Base-by-base conservation (phyloP, 164 flowering plant genomes). In the Nymphaea colorata region DNA sequence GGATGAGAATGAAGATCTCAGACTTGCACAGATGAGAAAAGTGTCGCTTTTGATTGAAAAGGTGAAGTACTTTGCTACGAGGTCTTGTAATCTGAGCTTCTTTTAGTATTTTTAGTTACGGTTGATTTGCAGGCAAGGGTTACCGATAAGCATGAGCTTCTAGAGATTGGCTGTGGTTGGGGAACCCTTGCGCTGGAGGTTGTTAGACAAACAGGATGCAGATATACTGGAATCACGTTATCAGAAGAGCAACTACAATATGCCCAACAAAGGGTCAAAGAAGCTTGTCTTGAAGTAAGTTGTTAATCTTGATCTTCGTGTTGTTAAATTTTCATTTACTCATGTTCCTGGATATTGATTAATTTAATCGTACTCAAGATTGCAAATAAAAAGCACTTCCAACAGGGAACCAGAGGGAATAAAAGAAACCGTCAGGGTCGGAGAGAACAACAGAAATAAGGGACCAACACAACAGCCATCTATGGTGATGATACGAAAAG, bases 161-260 rank as follows among this genome's bases (percentile, higher is more conserved):
- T 94, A 65, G 98, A 94, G 77, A 91, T 91, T 71, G 97, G 97
- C 4, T 87, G 86, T 73, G 95, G 98, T 47, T 91, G 98, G 98
- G 98, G 96, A 71, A 89, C 80, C 74, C 75, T 94, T 61, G 97
- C 98, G 57, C 83, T 91, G 55, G 97, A 94, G 78, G 85, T 89
- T 53, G 98, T 94, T 18, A 89, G 78, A 75, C 72, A 68, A 82
- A 91, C 96, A 4, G 91, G 98, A 75, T 91, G 97, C 76, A 86
- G 76, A 69, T 94, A 94, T 76, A 94, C 98, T 7, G 98, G 98
- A 68, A 91, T 94, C 71, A 94, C 98, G n/a, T 73, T 94, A 3
- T 94, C 96, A 0, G 81, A 81, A 64, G 84, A 94, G 77, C 97
- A 91, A 75, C 81, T 89, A 4, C 80, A 80, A 76, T 88, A 71